phyloP scores from a whole-genome alignment of 1,139 yeast species.

The Debaryomyces subglobosus region DNA sequence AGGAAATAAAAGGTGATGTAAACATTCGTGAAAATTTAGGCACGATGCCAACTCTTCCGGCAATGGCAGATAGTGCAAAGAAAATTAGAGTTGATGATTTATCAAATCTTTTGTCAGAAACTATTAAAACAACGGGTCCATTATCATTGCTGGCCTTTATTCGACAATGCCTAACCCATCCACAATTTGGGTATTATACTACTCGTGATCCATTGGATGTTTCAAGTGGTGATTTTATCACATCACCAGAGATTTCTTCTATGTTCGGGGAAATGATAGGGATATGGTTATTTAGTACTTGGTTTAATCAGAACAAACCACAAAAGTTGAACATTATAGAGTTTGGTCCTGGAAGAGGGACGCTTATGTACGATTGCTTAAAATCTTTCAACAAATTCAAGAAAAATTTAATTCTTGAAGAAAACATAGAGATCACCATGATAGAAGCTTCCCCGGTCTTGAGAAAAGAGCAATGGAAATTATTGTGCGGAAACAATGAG shows the following conservation, averaged over 20 bases:
- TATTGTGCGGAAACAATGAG: slow-evolving; percentile 44
- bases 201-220: slow-evolving; percentile 73
- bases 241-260: slow-evolving; percentile 87
- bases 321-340: slow-evolving; percentile 61
- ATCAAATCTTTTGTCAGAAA: slow-evolving; percentile 48
- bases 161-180: slow-evolving; percentile 83
- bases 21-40: slow-evolving; percentile 41
- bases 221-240: slow-evolving; percentile 70
- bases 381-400: slow-evolving; percentile 47
- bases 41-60: slow-evolving; percentile 36
- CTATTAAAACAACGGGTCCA: slow-evolving; percentile 77
- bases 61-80: slow-evolving; percentile 15
- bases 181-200: slow-evolving; percentile 78
- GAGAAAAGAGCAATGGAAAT: slow-evolving; percentile 56
- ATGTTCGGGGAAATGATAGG: slow-evolving; percentile 89
- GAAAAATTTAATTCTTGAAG: slow-evolving; percentile 23
- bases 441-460: slow-evolving; percentile 77
- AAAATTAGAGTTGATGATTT: slow-evolving; percentile 29
- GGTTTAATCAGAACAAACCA: slow-evolving; percentile 63
- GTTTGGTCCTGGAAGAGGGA: slow-evolving; percentile 87
- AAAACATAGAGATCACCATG: slow-evolving; percentile 48
- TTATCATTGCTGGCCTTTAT: slow-evolving; percentile 72
- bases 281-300: slow-evolving; percentile 65
- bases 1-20: slow-evolving; percentile 42
- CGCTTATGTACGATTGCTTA: slow-evolving; percentile 70